Conservation (phyloP, 1,139 yeast species). For the Blastobotrys ciferrii region DNA sequence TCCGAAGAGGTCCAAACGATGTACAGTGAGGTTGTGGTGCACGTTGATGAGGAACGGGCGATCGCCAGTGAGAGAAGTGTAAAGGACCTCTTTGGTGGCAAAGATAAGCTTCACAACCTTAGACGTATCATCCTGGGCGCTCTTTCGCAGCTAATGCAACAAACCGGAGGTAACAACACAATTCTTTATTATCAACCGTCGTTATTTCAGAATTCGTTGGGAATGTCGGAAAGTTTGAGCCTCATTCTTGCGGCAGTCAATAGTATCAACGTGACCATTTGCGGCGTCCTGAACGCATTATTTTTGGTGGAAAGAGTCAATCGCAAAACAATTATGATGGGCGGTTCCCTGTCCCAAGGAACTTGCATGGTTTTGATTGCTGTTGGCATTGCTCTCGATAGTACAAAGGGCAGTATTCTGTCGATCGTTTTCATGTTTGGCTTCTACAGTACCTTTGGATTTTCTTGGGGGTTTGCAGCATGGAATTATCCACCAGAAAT, state of each 20-base stretch:
- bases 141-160: slow-evolving; percentile 8
- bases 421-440: slow-evolving; percentile 28
- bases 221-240: background rate
- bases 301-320: slow-evolving; percentile 11
- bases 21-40: background rate
- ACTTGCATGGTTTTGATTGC: slow-evolving; percentile 12
- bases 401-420: slow-evolving; percentile 7
- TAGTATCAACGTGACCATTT: slow-evolving; percentile 13
- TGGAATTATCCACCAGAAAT: slow-evolving; percentile 42
- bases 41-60: background rate
- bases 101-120: slow-evolving; percentile 3
- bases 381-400: slow-evolving; percentile 14
- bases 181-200: slow-evolving; percentile 10
- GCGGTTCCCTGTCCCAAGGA: slow-evolving; percentile 15
- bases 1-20: background rate
- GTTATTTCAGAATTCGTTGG: slow-evolving; percentile 1
- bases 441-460: slow-evolving; percentile 14
- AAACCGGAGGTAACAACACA: slow-evolving; percentile 9
- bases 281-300: background rate
- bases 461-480: slow-evolving; percentile 41
- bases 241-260: slow-evolving; percentile 12
- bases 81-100: background rate
- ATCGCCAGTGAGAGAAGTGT: background rate
- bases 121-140: slow-evolving; percentile 10
- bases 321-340: slow-evolving; percentile 10